Evolutionary conservation across 108 stramenopile genomes (phyloP), one percentile per base, ranked within the genome.

Genomic region (Schizochytrium sp.): DNA sequence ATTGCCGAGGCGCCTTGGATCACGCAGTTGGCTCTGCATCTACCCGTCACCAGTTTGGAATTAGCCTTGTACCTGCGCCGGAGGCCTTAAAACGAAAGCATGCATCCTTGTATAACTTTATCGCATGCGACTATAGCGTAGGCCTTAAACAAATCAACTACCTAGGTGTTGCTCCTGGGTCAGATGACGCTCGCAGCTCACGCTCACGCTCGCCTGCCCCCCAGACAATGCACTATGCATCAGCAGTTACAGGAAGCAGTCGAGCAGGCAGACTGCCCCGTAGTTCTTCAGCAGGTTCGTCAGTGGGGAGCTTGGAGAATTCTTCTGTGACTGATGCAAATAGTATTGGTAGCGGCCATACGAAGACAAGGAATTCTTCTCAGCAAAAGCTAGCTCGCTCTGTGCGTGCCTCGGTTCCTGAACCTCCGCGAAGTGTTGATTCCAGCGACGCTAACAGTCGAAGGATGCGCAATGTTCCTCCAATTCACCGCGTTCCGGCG

Each of bases 181-280:
- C 64, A 28, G 64, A 69, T 8, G 64, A 69, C 44, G 28, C 64
- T 28, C 64, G 64, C 12, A 69, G 64, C 44, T 44, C 28, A 15
- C 64, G 59, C 59, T 60, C 59, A 60, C 59, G 7, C 64, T 69
- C 64, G 64, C 64, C 42, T 5, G 40, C 64, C 28, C 64, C 64
- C 64, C 64, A 44, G 15, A 44, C 19, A 1, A 12, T 38, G 12
- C 64, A 28, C 28, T 28, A 28, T 28, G 28, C 28, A 28, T 28
- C 28, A 28, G 28, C 28, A 28, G 28, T 28, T 28, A 28, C 28
- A 28, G 28, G 28, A 28, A 28, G 28, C 28, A 28, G 28, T 28
- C 28, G 28, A 28, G 28, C 28, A 28, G 28, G 28, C 28, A 28
- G 28, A 28, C 28, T 28, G 28, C 28, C 28, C 28, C 28, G 28